A percentile compares a stretch with the other conserved stretches of the same genome.
Conservation (phyloP, 2,329 filamentous ascomycete genomes). For the Monosporascus sp. region DNA sequence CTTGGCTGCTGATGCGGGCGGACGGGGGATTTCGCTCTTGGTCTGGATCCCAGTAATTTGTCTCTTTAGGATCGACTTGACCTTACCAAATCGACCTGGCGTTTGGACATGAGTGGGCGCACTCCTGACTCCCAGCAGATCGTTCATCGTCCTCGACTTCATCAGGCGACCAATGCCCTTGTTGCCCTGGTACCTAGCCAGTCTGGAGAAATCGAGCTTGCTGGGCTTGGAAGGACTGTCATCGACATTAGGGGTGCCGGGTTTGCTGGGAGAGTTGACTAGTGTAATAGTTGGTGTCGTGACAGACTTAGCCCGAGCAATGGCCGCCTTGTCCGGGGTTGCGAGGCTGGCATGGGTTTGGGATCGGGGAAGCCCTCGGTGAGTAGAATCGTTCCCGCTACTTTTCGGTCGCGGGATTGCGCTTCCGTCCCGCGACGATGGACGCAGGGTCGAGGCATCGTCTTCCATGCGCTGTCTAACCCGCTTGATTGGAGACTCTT, state of each 20-base stretch:
- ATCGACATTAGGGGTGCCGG: constrained; percentile 20
- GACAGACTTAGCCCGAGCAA: constrained; percentile 54
- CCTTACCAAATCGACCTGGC: constrained; percentile 47
- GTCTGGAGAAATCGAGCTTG: constrained; percentile 29
- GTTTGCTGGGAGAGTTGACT: constrained; percentile 48
- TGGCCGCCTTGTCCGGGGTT: constrained; percentile 74
- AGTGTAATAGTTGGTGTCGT: constrained; percentile 50
- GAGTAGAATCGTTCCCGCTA: constrained; percentile 32
- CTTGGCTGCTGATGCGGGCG: constrained; percentile 34
- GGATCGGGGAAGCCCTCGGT: constrained; percentile 32
- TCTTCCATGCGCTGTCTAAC: constrained; percentile 62
- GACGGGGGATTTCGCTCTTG: constrained; percentile 44
- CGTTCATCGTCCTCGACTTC: constrained; percentile 49
- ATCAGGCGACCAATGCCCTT: constrained; percentile 30
- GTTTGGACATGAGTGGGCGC: constrained; percentile 36
- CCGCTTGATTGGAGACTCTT: constrained; percentile 59
- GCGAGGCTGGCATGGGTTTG: constrained; percentile 54
- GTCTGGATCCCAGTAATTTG: constrained; percentile 33
- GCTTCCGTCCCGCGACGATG: constrained; percentile 47
- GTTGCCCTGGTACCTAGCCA: constrained; percentile 29
- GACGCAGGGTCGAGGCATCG: constrained; percentile 62
- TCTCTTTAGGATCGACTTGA: constrained; percentile 54
- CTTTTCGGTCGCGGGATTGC: constrained; percentile 46
- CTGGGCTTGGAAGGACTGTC: constrained; percentile 28
- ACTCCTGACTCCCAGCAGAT: constrained; percentile 26